phyloP scores from a whole-genome alignment of 495 filamentous ascomycete species.

The Xanthoparmelia taractica region DNA sequence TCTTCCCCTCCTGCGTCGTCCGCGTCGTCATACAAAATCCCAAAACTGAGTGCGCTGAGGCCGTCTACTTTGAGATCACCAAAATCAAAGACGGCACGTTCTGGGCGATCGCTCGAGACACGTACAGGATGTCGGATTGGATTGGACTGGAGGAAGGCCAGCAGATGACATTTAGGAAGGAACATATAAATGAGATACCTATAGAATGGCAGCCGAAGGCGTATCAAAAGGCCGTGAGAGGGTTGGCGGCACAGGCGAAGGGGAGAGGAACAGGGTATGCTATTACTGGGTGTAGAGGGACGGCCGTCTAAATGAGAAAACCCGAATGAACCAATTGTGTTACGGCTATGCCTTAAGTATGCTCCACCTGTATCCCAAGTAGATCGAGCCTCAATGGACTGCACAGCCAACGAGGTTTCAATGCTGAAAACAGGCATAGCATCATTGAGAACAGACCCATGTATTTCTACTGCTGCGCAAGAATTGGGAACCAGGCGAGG shows the following conservation, averaged over 20 bases:
- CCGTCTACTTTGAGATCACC: constrained; percentile 19
- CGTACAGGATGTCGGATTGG: constrained; percentile 6
- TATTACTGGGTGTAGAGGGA: neutral
- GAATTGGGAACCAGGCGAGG: neutral
- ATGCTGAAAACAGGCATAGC: neutral
- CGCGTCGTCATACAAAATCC: constrained; percentile 14
- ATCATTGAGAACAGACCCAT: neutral
- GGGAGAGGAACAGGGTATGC: neutral
- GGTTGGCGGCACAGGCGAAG: neutral
- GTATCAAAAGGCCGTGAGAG: constrained; percentile 12
- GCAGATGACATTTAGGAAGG: constrained; percentile 19
- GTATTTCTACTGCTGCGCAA: neutral
- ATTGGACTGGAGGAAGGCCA: constrained; percentile 12
- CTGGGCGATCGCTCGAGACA: constrained; percentile 16
- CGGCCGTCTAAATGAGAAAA: neutral
- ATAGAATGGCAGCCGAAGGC: constrained; percentile 18
- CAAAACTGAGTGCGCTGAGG: constrained; percentile 1
- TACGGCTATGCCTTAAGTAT: neutral
- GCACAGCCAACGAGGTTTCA: neutral
- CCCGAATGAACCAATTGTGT: neutral
- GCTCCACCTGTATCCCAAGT: neutral
- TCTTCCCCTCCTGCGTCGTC: constrained; percentile 16
- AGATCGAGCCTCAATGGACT: neutral
- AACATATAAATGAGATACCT: constrained; percentile 22
- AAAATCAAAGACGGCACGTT: constrained; percentile 23